These are phyloP conservation scores for Bipolaris sorokiniana DNA, from an alignment of 2,329 filamentous ascomycete species.

Conservation along the genomic window DNA sequence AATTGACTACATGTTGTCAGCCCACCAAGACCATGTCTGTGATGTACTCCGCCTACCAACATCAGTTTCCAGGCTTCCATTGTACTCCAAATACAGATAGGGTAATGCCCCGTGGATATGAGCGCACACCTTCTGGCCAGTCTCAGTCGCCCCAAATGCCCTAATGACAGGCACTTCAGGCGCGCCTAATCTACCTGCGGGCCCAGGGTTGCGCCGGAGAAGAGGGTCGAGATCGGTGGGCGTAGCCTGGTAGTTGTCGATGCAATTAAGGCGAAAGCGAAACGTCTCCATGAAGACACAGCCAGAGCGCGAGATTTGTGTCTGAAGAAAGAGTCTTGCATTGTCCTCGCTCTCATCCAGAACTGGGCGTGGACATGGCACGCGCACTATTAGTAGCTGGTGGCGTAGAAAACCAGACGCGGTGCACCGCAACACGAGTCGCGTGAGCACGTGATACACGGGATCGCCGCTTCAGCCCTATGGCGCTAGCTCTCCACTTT, in stretches of 20 bases:
- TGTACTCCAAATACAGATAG: conserved; percentile 91
- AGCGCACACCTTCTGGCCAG: conserved; percentile 92
- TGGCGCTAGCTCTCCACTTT: conserved; percentile 31
- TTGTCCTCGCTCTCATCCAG: conserved; percentile 20
- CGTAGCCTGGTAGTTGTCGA: conserved; percentile 88
- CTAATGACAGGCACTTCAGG: conserved; percentile 85
- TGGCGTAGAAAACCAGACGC: conserved; percentile 13
- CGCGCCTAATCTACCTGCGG: conserved; percentile 64
- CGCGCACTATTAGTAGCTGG: not conserved
- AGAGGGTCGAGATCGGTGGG: conserved; percentile 82
- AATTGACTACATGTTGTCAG: conserved; percentile 62
- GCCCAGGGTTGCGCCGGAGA: conserved; percentile 67
- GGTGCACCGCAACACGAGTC: conserved; percentile 19
- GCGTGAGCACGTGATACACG: conserved; percentile 32
- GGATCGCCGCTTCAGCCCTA: conserved; percentile 38
- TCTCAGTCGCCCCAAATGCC: conserved; percentile 90
- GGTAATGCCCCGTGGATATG: conserved; percentile 96
- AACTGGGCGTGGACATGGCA: conserved; percentile 3
- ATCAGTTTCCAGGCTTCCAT: conserved; percentile 68
- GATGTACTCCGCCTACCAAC: conserved; percentile 62
- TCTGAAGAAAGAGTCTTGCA: conserved; percentile 9
- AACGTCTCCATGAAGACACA: conserved; percentile 71
- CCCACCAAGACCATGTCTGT: not conserved
- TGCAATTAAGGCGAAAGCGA: conserved; percentile 89
- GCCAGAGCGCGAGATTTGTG: conserved; percentile 1